Percentiles rank a stretch among this genome's conserved stretches.
phyloP scores from a whole-genome alignment of 805 yeast species.

The Brettanomyces custersianus region DNA sequence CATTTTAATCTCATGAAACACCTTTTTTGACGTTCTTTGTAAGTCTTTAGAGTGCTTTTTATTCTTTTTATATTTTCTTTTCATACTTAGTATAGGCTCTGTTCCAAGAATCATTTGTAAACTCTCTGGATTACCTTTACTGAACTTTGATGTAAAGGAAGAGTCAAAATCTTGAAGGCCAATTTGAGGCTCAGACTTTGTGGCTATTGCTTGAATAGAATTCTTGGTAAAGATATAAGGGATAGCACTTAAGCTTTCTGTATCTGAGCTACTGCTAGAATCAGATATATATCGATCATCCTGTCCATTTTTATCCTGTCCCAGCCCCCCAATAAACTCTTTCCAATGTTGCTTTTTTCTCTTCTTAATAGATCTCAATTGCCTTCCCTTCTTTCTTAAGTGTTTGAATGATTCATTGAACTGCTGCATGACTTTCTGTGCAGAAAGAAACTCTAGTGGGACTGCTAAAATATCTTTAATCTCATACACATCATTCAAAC shows the following conservation, averaged over 20 bases:
- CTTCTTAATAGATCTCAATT: no score
- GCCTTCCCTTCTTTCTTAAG: no score
- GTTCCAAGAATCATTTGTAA: no score
- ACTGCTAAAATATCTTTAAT: neutral
- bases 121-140: no score
- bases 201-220: neutral
- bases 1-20: constrained; percentile 8
- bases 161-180: neutral
- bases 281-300: no score
- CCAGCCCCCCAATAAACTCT: no score
- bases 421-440: neutral
- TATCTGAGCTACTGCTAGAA: no score
- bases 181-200: neutral
- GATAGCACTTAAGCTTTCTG: no score
- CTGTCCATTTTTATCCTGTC: no score
- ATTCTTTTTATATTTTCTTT: neutral
- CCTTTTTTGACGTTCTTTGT: constrained; percentile 1
- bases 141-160: no score
- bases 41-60: neutral
- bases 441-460: neutral
- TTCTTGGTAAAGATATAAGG: neutral
- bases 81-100: neutral
- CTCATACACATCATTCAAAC: neutral
- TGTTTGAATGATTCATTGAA: neutral
- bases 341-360: no score